phyloP scores from a whole-genome alignment of 108 stramenopile species.

The Seminavis robusta region DNA sequence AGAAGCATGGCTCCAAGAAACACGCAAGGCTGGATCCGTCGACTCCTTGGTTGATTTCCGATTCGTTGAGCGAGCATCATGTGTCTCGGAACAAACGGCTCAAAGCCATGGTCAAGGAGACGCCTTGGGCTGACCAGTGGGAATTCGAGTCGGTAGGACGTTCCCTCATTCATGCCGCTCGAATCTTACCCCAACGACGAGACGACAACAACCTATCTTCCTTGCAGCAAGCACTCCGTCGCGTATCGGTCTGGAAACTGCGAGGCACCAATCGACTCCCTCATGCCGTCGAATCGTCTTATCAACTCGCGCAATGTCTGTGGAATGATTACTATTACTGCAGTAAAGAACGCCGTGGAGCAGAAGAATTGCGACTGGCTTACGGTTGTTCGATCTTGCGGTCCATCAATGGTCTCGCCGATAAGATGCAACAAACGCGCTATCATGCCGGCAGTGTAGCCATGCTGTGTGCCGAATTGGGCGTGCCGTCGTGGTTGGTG shows the following conservation, averaged over 20 bases:
- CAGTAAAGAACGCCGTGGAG: neutral
- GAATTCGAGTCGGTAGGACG: slow-evolving; percentile 33
- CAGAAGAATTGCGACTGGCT: slow-evolving; percentile 49
- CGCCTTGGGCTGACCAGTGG: slow-evolving; percentile 33
- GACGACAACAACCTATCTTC: slow-evolving; percentile 6
- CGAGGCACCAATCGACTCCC: slow-evolving; percentile 40
- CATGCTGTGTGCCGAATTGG: slow-evolving; percentile 59
- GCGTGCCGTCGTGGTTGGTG: slow-evolving; percentile 80
- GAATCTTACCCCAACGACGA: neutral
- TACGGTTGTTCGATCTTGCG: slow-evolving; percentile 72
- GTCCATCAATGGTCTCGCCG: slow-evolving; percentile 84
- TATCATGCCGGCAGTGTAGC: slow-evolving; percentile 44
- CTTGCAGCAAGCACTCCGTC: slow-evolving; percentile 42
- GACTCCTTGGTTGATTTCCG: no score
- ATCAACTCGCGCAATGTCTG: slow-evolving; percentile 53
- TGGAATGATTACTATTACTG: slow-evolving; percentile 42
- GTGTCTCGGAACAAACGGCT: neutral
- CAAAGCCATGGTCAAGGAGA: neutral
- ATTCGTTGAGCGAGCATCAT: no score
- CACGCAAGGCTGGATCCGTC: no score
- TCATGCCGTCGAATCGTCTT: slow-evolving; percentile 73
- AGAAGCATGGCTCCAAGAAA: no score
- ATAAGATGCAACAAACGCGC: slow-evolving; percentile 58
- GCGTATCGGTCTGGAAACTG: slow-evolving; percentile 69
- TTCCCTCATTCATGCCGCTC: slow-evolving; percentile 6